Evolutionary conservation across 2,329 filamentous ascomycete species (phyloP), one percentile per base, ranked within the genome.

Genomic region (Saccharata proteae): DNA sequence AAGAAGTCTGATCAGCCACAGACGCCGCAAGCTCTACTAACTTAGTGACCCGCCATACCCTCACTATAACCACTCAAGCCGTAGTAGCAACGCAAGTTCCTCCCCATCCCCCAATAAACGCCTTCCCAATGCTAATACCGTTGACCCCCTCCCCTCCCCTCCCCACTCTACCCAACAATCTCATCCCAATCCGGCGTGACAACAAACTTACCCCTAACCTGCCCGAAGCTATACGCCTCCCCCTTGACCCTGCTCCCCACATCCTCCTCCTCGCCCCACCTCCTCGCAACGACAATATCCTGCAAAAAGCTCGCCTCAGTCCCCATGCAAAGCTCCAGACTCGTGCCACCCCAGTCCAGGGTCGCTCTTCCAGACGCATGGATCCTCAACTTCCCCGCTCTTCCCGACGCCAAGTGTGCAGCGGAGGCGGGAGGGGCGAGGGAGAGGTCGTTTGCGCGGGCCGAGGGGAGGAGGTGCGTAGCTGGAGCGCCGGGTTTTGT

Each of bases 181-280:
- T 64, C 58, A 27, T 60, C 58, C 67, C 71, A 76, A 46, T 77
- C 64, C 10, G 74, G 74, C 30, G 62, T 68, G 19, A 76, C 66
- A 2, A 77, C 69, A 45, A 77, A 75, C 51, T 75, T 77, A 32
- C 69, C 70, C 49, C 67, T 70, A n/a, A 77, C 59, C 43, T 73
- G 65, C 6, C 72, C 74, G 57, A 77, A 68, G 3, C 65, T 65
- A 51, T 65, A 65, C 21, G 66, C 62, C 34, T 59, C 57, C 1
- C 61, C 62, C 10, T 49, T 53, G 18, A 48, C 43, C 25, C 59
- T 52, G 3, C 43, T 40, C 10, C 38, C 45, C 6, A 51, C 42
- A n/a, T 48, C 37, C 23, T 56, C 50, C 17, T 51, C 46, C 12
- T 49, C 47, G 5, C 23, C 19, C 10, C 48, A 48, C 15, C 43